Base-by-base conservation (phyloP, 495 filamentous ascomycete genomes). In the Acidiella bohemica region DNA sequence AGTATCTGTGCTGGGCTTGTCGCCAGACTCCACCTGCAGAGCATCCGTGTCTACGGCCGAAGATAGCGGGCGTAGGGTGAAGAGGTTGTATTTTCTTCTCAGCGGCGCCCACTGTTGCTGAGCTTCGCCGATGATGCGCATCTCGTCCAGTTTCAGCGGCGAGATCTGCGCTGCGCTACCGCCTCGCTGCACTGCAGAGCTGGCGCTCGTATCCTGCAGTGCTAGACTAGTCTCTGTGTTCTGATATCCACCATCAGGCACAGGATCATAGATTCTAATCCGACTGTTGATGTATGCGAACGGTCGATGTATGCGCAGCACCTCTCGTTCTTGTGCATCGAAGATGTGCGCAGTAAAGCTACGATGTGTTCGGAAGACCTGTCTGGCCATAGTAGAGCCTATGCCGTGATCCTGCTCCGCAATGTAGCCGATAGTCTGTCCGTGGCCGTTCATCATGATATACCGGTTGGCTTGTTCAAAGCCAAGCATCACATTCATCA, bases 391-490 rank as follows among this genome's bases (percentile, higher is more conserved):
- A 41, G 68, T 62, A 33, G 60, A 70, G 1, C 60, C 71, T 42
- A 81, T 60, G 0, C 77, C 73, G 38, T 68, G 65, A 37, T 80
- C 78, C 47, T 70, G 69, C 54, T 82, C 78, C 17, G 75, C 76
- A 58, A 82, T 71, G 47, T 75, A 81, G 12, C 78, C 78, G 34
- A 82, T 64, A 44, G 79, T 76, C 22, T 73, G 71, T 5, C 78
- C 78, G 22, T 70, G 60, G n/a, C 72, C 73, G 62, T 80, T 71
- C 68, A 80, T 71, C 35, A 82, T 79, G 20, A 78, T 67, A 51
- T 82, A 82, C 53, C 70, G 71, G 45, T 82, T 81, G 12, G 78
- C 76, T 57, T 82, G 78, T 57, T 82, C 77, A 44, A 80, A 82
- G 0, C 78, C 76, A 60, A 80, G 57, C 59, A 82, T 64, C 6